Base-by-base conservation (phyloP, 768 basidiomycete species). In the Mycena belliarum region DNA sequence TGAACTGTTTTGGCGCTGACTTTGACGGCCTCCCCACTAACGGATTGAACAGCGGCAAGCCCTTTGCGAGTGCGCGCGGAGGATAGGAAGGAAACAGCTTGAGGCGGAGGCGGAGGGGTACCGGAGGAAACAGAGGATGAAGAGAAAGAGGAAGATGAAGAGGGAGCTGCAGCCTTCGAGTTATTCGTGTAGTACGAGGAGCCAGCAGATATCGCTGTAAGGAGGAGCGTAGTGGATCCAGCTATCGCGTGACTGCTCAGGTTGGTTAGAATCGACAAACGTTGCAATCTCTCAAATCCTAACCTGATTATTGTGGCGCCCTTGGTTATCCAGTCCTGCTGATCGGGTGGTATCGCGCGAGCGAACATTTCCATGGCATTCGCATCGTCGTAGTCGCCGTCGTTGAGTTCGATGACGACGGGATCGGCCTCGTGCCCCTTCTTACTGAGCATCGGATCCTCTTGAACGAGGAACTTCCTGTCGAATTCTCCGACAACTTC, bases 401-500 rank as follows among this genome's bases (percentile, higher is more conserved):
- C 80, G 0, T 83, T 80, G 28, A 91, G 81, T 65, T 91, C 87
- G 55, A 91, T 82, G 48, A 91, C 70, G n/a, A 93, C 88, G 1
- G 87, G 83, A 61, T 84, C 83, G 59, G 78, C 78, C 63, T 84
- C 81, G 45, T 78, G 76, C 8, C 82, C 82, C 16, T 72, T 69
- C 52, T 75, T 70, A 32, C 76, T 68, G 41, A 91, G 74, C n/a
- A 68, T 65, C 1, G 81, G 77, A 63, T 88, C 88, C 66, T 89
- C 89, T 23, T 74, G 72, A 21, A 89, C 77, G 37, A 72, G 69
- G 57, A 89, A 74, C 50, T 75, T 68, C 45, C 83, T 76, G 55
- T 87, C 87, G 10, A 91, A 75, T 66, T 86, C 82, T 0, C 87
- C 89, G 15, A 92, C 76, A 12, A 91, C 77, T 60, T 89, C 84